These are phyloP conservation scores for Zygoascus bituminiphila DNA, from an alignment of 805 yeast genomes.

Conservation along the genomic window DNA sequence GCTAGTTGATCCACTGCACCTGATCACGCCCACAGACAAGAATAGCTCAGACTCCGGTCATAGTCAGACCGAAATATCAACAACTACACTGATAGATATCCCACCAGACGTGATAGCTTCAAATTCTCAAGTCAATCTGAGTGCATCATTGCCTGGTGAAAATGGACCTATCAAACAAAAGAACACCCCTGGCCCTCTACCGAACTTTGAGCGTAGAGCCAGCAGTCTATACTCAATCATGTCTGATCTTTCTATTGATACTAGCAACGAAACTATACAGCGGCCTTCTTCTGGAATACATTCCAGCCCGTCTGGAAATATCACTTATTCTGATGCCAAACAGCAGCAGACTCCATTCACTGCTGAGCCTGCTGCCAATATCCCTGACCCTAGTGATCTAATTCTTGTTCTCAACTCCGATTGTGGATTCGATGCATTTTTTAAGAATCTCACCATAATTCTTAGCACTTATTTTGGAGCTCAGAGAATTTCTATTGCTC, in stretches of 20 bases:
- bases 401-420: conserved; percentile 16
- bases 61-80: too few species aligned
- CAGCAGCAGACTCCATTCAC: background rate
- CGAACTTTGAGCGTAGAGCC: background rate
- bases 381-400: conserved; percentile 14
- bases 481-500: conserved; percentile 21
- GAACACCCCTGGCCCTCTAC: background rate
- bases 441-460: conserved; percentile 20
- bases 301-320: background rate
- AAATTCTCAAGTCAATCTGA: too few species aligned
- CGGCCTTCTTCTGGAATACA: background rate
- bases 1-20: too few species aligned
- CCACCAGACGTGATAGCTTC: too few species aligned
- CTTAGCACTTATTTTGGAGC: conserved; percentile 24
- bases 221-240: background rate
- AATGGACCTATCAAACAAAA: too few species aligned
- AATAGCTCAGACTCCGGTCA: too few species aligned
- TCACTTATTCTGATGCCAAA: background rate
- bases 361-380: background rate
- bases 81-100: too few species aligned
- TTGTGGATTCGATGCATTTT: conserved; percentile 22
- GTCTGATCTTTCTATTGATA: background rate
- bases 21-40: too few species aligned
- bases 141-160: too few species aligned
- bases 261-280: background rate